phyloP scores from a whole-genome alignment of 805 yeast genomes.

The Yamadazyma tumulicola region DNA sequence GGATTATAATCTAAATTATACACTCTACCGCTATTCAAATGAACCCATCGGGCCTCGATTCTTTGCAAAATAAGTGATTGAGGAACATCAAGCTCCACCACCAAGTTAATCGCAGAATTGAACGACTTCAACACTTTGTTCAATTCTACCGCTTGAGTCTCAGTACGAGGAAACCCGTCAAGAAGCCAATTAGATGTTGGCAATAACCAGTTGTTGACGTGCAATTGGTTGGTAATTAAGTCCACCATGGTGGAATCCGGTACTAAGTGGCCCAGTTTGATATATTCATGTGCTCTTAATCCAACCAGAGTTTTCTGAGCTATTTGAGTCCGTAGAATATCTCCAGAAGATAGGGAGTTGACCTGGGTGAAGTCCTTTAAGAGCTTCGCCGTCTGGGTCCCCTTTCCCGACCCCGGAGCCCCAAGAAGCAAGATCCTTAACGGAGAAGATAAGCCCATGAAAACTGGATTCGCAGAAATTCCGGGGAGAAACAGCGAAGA shows the following conservation, averaged over 20 bases:
- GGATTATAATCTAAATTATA: constrained; percentile 87
- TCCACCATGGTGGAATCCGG: constrained; percentile 70
- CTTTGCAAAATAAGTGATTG: constrained; percentile 75
- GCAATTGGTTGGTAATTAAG: constrained; percentile 52
- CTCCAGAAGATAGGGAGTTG: constrained; percentile 76
- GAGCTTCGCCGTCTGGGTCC: constrained; percentile 75
- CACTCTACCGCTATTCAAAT: constrained; percentile 78
- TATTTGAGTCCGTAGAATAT: constrained; percentile 69
- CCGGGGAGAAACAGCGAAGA: no score
- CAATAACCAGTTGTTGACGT: constrained; percentile 39
- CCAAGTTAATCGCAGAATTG: constrained; percentile 56
- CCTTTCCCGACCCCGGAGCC: constrained; percentile 96
- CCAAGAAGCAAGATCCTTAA: constrained; percentile 74
- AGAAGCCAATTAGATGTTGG: constrained; percentile 60
- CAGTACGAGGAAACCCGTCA: constrained; percentile 91
- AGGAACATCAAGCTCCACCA: constrained; percentile 88
- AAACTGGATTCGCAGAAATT: no score
- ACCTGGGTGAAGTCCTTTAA: constrained; percentile 51
- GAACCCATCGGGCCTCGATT: constrained; percentile 84
- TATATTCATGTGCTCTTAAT: constrained; percentile 49
- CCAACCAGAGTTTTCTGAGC: constrained; percentile 53
- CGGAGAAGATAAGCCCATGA: constrained; percentile 27
- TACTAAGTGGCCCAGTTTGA: constrained; percentile 62
- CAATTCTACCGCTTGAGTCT: constrained; percentile 63
- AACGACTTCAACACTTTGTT: constrained; percentile 38